A percentile compares a stretch with the other conserved stretches of the same genome.
Conservation (phyloP, 768 basidiomycete genomes). For the Holtermanniella nyarrowii region DNA sequence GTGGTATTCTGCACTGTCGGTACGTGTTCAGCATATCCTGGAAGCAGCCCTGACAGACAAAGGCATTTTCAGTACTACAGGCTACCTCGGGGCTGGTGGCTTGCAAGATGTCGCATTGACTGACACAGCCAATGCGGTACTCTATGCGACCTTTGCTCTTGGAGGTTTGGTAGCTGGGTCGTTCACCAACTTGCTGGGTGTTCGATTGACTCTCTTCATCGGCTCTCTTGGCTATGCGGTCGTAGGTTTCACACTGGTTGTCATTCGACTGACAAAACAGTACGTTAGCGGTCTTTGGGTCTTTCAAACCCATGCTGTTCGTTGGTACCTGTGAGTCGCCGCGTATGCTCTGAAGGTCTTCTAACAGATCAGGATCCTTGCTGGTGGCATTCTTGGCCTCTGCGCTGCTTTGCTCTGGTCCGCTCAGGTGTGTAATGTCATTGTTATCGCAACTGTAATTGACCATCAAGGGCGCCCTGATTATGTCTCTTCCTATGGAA, state of each 20-base stretch:
- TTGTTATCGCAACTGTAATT: no score
- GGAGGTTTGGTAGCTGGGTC: slow-evolving; percentile 44
- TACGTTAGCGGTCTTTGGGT: slow-evolving; percentile 42
- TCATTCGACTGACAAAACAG: no score
- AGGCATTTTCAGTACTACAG: slow-evolving; percentile 44
- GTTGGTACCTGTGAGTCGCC: no score
- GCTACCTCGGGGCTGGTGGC: slow-evolving; percentile 44
- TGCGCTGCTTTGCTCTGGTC: slow-evolving; percentile 52
- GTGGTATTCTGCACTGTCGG: slow-evolving; percentile 26
- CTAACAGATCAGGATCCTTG: slow-evolving; percentile 46
- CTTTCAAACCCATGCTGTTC: background rate
- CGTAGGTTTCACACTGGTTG: no score
- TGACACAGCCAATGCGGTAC: slow-evolving; percentile 44
- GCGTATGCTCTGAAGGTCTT: no score
- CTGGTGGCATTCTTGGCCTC: slow-evolving; percentile 49
- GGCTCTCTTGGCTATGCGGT: slow-evolving; percentile 68
- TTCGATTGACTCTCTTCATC: slow-evolving; percentile 58
- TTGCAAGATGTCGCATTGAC: slow-evolving; percentile 43
- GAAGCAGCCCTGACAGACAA: slow-evolving; percentile 29
- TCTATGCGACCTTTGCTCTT: slow-evolving; percentile 46
- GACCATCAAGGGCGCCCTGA: slow-evolving; percentile 49
- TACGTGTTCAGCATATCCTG: slow-evolving; percentile 21
- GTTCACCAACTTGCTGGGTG: slow-evolving; percentile 60
- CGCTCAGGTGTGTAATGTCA: no score
- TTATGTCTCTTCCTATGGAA: slow-evolving; percentile 53